These are phyloP conservation scores for Neonectria faginata DNA, from an alignment of 2,329 filamentous ascomycete genomes.

Conservation along the genomic window DNA sequence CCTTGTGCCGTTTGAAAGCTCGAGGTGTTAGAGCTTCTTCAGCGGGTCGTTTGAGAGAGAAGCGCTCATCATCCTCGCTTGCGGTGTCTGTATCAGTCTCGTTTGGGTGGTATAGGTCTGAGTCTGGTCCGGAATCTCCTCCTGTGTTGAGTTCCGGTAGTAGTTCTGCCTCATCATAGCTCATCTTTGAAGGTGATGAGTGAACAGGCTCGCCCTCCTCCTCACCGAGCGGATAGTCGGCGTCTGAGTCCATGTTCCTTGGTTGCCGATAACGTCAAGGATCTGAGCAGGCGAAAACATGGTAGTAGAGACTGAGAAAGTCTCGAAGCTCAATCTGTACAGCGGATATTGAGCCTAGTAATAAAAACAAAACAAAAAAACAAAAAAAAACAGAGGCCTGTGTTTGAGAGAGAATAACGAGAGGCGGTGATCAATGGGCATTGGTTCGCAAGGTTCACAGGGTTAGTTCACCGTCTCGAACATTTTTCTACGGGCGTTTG, in stretches of 20 bases:
- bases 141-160: conserved; percentile 14
- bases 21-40: conserved; percentile 38
- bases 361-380: background rate
- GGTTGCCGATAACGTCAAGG: conserved; percentile 36
- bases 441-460: conserved; percentile 25
- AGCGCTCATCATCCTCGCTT: conserved; percentile 20
- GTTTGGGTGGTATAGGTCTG: conserved; percentile 31
- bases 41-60: conserved; percentile 48
- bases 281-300: conserved; percentile 44
- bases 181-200: conserved; percentile 28
- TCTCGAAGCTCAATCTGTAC: conserved; percentile 19
- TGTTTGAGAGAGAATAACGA: background rate
- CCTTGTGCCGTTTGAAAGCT: conserved; percentile 60
- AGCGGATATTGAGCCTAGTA: conserved; percentile 12
- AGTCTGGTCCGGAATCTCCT: conserved; percentile 27
- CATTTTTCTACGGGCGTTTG: conserved; percentile 18
- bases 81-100: conserved; percentile 26
- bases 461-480: conserved; percentile 13
- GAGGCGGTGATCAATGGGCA: conserved; percentile 1
- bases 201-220: conserved; percentile 26
- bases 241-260: conserved; percentile 49
- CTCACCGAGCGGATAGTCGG: conserved; percentile 34
- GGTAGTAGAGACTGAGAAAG: conserved; percentile 35
- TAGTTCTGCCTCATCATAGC: conserved; percentile 12
- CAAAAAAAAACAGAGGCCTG: background rate